Percentiles rank a stretch among this genome's conserved stretches.
phyloP scores from a whole-genome alignment of 78 protist species.

The Reticulomyxa filosa region DNA sequence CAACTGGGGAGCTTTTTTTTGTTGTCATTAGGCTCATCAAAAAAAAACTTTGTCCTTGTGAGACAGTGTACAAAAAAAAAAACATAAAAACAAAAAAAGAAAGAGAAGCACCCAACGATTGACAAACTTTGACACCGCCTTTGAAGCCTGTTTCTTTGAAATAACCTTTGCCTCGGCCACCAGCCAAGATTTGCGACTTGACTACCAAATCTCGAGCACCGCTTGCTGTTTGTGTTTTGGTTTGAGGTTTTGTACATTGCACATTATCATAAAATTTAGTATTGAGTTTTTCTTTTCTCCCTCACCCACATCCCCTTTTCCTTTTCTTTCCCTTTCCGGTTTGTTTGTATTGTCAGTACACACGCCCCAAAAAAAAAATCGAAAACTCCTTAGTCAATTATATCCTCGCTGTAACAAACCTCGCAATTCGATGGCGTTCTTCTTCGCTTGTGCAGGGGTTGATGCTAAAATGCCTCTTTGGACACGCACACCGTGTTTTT shows the following conservation, averaged over 20 bases:
- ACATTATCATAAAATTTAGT: not conserved
- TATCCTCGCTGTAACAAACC: not conserved
- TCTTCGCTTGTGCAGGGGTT: no score
- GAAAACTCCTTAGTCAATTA: not conserved
- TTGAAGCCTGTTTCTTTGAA: conserved; percentile 63
- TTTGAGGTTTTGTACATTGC: not conserved
- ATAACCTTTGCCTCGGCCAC: conserved; percentile 88
- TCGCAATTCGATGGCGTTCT: not conserved
- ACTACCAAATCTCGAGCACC: not conserved
- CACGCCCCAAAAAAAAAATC: not conserved
- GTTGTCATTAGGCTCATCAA: no score
- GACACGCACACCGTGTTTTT: not conserved
- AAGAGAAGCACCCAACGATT: not conserved
- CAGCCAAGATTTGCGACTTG: conserved; percentile 51
- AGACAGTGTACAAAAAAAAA: not conserved
- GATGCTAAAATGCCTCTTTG: not conserved
- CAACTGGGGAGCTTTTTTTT: no score
- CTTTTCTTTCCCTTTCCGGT: not conserved
- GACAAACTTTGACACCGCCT: conserved; percentile 70
- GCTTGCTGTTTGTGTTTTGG: not conserved
- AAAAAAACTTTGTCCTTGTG: not conserved
- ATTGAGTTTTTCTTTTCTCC: not conserved
- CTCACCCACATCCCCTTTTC: not conserved
- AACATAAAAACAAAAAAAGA: not conserved
- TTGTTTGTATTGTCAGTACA: not conserved